A percentile compares a stretch with the other conserved stretches of the same genome.
Evolutionary conservation across 2,329 filamentous ascomycete species (phyloP).

Genomic region (Neofusicoccum cordaticola): DNA sequence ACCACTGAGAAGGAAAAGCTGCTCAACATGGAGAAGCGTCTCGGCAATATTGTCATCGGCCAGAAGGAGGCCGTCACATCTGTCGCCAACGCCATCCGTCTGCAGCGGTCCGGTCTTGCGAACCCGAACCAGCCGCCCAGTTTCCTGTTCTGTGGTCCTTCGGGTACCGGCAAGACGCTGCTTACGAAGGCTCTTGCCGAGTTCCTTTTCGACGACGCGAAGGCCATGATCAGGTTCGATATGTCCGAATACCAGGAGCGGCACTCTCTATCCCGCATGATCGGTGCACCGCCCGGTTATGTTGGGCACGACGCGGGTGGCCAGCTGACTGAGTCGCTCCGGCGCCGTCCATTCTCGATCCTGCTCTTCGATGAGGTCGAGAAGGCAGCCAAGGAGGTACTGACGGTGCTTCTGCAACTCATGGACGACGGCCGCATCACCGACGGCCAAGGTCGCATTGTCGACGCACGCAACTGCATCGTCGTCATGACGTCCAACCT

Average conservation of each 20-base stretch:
- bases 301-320: conserved; percentile 95
- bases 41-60: conserved; percentile 82
- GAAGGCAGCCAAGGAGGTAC: conserved; percentile 95
- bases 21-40: conserved; percentile 90
- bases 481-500: conserved; percentile 99
- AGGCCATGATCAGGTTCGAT: conserved; percentile 97
- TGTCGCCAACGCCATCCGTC: conserved; percentile 91
- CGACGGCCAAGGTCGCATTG: conserved; percentile 89
- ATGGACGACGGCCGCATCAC: conserved; percentile 99
- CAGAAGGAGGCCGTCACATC: conserved; percentile 91
- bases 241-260: conserved; percentile 99
- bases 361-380: conserved; percentile 97
- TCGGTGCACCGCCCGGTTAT: conserved; percentile 93
- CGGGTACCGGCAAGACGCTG: conserved; percentile 95
- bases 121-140: conserved; percentile 97
- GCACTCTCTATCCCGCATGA: conserved; percentile 93
- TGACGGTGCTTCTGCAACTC: conserved; percentile 96
- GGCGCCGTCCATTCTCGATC: conserved; percentile 95
- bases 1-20: conserved; percentile 98
- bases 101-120: conserved; percentile 88
- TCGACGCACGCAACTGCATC: conserved; percentile 97
- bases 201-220: conserved; percentile 95
- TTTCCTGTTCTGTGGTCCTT: conserved; percentile 98
- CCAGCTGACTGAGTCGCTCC: conserved; percentile 90
- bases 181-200: conserved; percentile 96